Base-by-base conservation (phyloP, 2,329 filamentous ascomycete species). In the Aspergillus pseudoviridinutans region DNA sequence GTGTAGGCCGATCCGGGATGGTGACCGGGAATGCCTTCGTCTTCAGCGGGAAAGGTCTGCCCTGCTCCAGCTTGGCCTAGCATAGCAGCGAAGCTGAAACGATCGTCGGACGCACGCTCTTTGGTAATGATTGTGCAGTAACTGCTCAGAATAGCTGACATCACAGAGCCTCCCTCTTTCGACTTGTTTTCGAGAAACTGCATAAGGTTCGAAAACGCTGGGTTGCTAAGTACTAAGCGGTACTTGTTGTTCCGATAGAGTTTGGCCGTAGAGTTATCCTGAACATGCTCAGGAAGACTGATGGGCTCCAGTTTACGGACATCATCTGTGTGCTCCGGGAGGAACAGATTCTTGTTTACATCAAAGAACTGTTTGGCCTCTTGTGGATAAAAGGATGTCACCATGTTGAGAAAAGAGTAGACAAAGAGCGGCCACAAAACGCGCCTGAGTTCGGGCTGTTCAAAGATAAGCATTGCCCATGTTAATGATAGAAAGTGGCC, bases 361-460 rank as follows among this genome's bases (percentile, higher is more conserved):
- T 84, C 82, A 60, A 95, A 87, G 69, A 96, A 93, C 1, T 82
- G 78, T 63, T 89, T 87, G 14, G 87, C 86, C 58, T 96, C 91
- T 42, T 84, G 84, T 1, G 84, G 78, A 65, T 89, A 92, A 61
- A 86, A 86, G 58, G 91, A 85, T 35, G 81, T 81, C 28, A 95
- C 83, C 55, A 97, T 83, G 57, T 91, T 87, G 27, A 99, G 80
- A 70, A 90, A 97, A 0, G 91, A 94, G 74, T 99, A 96, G 52
- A 97, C 90, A 68, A 97, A 97, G 0, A 95, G 79, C 0, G 94
- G 94, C 92, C 94, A 99, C 17, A 96, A 78, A 3, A 97, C 80
- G 64, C 95, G 92, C 58, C 86, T 84, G 3, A 99, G 81, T 76
- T 99, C 94, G 49, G 93, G 91, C 86, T 92, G 61, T 12, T 58